phyloP scores from a whole-genome alignment of 768 basidiomycete species.

The Tylopilus felleus region DNA sequence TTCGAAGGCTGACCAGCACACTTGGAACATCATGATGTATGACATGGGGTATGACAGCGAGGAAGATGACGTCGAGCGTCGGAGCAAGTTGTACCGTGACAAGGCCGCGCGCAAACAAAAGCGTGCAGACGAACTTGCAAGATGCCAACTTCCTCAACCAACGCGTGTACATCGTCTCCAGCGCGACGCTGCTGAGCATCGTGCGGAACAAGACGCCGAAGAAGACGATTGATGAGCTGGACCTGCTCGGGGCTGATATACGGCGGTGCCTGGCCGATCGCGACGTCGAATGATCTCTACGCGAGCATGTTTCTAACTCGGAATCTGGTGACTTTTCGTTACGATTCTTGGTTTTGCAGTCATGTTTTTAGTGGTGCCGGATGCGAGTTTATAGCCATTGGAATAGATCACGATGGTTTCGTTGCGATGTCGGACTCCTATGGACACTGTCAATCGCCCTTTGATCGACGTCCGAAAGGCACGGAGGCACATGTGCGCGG shows the following conservation, averaged over 20 bases:
- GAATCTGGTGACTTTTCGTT: too few relatives aligned
- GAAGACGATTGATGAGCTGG: slow-evolving; percentile 23
- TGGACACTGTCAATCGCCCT: too few relatives aligned
- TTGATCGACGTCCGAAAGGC: too few relatives aligned
- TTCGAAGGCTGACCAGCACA: slow-evolving; percentile 23
- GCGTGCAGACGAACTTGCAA: slow-evolving; percentile 17
- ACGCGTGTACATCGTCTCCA: slow-evolving; percentile 29
- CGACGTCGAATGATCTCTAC: too few relatives aligned
- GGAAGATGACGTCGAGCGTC: slow-evolving; percentile 12
- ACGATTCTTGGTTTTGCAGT: too few relatives aligned
- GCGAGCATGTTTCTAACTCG: too few relatives aligned
- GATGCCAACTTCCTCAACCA: slow-evolving; percentile 23
- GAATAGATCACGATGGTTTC: too few relatives aligned
- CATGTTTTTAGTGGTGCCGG: too few relatives aligned
- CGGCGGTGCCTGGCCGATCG: background rate
- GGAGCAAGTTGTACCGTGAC: slow-evolving; percentile 3
- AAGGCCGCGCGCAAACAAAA: slow-evolving; percentile 15
- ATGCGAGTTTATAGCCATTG: too few relatives aligned
- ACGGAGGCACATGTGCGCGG: too few relatives aligned
- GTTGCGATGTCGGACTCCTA: too few relatives aligned
- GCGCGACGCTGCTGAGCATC: slow-evolving; percentile 15
- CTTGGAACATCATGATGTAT: slow-evolving; percentile 17
- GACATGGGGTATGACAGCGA: slow-evolving; percentile 22
- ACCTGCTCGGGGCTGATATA: slow-evolving; percentile 17
- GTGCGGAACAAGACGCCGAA: slow-evolving; percentile 16